Percentiles rank a stretch among this genome's conserved stretches.
These are phyloP conservation scores for Cytospora paraplurivora DNA, from an alignment of 2,329 filamentous ascomycete genomes.

Conservation along the genomic window DNA sequence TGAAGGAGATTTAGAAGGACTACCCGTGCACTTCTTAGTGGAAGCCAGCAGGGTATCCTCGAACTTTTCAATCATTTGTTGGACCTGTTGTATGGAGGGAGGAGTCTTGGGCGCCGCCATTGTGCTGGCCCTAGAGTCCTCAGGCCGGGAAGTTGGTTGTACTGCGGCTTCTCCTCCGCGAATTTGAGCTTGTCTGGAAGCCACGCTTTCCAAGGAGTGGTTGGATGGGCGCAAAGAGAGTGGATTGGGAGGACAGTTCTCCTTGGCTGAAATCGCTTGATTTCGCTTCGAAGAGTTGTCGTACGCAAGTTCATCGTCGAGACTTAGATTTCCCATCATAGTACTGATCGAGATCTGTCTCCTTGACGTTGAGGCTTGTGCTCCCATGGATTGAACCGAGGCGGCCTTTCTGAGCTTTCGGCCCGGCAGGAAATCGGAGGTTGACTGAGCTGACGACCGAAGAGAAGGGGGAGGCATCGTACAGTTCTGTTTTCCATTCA, in stretches of 20 bases:
- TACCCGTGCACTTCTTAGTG: slow-evolving; percentile 38
- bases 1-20: slow-evolving; percentile 44
- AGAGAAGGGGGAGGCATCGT: slow-evolving; percentile 36
- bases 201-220: slow-evolving; percentile 35
- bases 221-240: slow-evolving; percentile 30
- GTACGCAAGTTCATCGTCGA: slow-evolving; percentile 39
- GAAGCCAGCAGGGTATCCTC: slow-evolving; percentile 35
- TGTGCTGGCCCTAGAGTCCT: slow-evolving; percentile 26
- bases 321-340: slow-evolving; percentile 43
- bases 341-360: slow-evolving; percentile 40
- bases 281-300: slow-evolving; percentile 35
- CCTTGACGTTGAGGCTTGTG: slow-evolving; percentile 17
- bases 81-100: slow-evolving; percentile 16
- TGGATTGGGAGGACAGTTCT: slow-evolving; percentile 31
- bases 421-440: slow-evolving; percentile 23
- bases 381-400: slow-evolving; percentile 34
- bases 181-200: slow-evolving; percentile 35
- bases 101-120: slow-evolving; percentile 38
- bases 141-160: slow-evolving; percentile 6
- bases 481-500: slow-evolving; percentile 42
- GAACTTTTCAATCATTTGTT: slow-evolving; percentile 32
- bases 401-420: slow-evolving; percentile 35
- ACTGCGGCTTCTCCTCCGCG: slow-evolving; percentile 32
- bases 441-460: slow-evolving; percentile 27
- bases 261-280: slow-evolving; percentile 50